Base-by-base conservation (phyloP, 2,329 filamentous ascomycete species). In the Aspergillus alliaceus region DNA sequence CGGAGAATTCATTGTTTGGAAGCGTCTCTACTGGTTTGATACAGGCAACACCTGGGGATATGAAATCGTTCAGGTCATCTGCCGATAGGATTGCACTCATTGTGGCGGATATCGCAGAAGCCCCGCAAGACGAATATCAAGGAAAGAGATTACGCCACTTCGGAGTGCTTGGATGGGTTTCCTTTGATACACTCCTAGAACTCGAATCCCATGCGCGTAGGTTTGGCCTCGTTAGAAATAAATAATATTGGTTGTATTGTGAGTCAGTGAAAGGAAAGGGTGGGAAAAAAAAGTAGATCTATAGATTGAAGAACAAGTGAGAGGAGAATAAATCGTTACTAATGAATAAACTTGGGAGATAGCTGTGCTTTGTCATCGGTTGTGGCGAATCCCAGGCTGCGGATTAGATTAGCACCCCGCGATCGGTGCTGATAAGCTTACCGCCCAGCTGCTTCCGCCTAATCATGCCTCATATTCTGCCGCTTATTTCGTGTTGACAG, bases 31-130 rank as follows among this genome's bases (percentile, higher is more conserved):
- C 84, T 27, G 95, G 95, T 72, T 99, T 98, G 76, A 99, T 98
- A 78, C 95, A 99, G 61, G 95, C 95, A 70, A 99, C 93, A 61
- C 93, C 93, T 14, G 95, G 95, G 56, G 90, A 95, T 73, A 99
- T 99, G 79, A 99, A 99, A 82, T 99, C 95, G 81, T 99, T 99
- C 60, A 99, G 83, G 75, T 97, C 93, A 80, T 99, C 93, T 69
- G 90, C 89, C 56, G 93, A 98, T 69, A 99, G 89, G 69, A 99
- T 99, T 61, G 95, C 95, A 73, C 92, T 96, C 95, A 99, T 99
- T 61, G 74, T 81, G 62, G 62, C 62, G 59, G 58, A 54, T 55
- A 51, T 58, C 57, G 51, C 47, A 53, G 52, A 62, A 35, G 55
- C 34, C 51, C 58, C 56, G 59, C 60, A 56, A 48, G 46, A 52